Base-by-base conservation (phyloP, 352 stramenopile genomes). In the Pythium aphanidermatum region DNA sequence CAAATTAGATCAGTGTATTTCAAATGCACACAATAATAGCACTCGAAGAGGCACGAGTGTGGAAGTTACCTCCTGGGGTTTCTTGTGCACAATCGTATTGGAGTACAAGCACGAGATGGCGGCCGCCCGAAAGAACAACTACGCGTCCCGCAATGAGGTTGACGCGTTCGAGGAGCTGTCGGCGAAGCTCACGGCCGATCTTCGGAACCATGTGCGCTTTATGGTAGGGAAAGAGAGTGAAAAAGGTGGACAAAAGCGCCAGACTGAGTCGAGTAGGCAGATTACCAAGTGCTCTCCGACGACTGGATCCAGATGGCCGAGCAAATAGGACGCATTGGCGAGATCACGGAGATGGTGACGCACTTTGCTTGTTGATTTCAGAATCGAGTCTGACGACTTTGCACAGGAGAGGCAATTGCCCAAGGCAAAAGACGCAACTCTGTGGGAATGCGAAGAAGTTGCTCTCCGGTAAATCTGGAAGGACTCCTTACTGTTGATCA, bases 381-480 rank as follows among this genome's bases (percentile, higher is more conserved):
- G 6, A 14, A 21, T 16, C 20, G n/a, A 29, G 14, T 38, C 4
- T 19, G 23, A 24, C 29, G 16, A 29, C 39, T 12, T 1, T 44
- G 21, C 32, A 33, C 28, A 86, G 64, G 86, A 95, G 54, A 62
- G 83, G 11, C 63, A 75, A 32, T 55, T 95, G 19, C 74, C 72
- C 3, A 95, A 95, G 55, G 70, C 84, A 25, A 81, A 86, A 21
- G 83, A 92, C 44, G 78, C 79, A 23, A 96, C 86, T 20, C 56
- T 96, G 7, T 96, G 86, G 86, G 86, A 96, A 53, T 89, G 83
- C 33, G 86, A 96, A 61, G 86, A 95, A 48, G 68, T 92, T 24
- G 80, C 80, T 0, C 53, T 91, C 16, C 59, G 81, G 82, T 91
- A 49, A n/a, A 51, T 21, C 9, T 24, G 9, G 31, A 0, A 16